phyloP scores from a whole-genome alignment of 2,329 filamentous ascomycete genomes.

The Penicillium corylophilum region DNA sequence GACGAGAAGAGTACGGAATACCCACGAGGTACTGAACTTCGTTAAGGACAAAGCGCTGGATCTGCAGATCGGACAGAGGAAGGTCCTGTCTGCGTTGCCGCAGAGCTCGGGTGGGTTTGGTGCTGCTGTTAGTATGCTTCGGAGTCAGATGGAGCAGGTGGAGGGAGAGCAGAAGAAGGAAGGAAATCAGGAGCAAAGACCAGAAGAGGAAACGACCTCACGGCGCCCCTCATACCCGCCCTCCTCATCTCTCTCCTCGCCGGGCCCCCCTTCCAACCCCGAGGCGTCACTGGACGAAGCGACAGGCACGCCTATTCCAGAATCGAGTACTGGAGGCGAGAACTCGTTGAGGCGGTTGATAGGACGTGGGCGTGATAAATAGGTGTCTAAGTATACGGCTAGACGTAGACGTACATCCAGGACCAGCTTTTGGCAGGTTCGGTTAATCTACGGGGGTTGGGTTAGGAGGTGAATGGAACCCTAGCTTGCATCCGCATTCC shows the following conservation, averaged over 20 bases:
- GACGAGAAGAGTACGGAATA: conserved; percentile 51
- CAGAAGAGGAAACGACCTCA: neutral
- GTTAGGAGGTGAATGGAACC: too few species aligned
- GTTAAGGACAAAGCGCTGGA: conserved; percentile 29
- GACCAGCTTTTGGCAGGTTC: too few species aligned
- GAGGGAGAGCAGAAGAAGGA: conserved; percentile 2
- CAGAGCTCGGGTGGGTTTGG: conserved; percentile 13
- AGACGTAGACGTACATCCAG: too few species aligned
- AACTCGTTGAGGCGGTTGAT: conserved; percentile 24
- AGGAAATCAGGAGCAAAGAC: neutral
- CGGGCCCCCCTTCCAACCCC: conserved; percentile 14
- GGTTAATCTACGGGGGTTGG: too few species aligned
- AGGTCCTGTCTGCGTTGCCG: neutral
- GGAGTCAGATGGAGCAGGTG: conserved; percentile 19
- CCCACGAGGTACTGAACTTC: conserved; percentile 35
- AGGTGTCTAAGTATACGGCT: neutral
- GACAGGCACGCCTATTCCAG: conserved; percentile 13
- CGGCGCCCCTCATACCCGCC: conserved; percentile 13
- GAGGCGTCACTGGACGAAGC: conserved; percentile 22
- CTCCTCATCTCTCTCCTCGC: conserved; percentile 14
- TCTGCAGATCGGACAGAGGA: conserved; percentile 16
- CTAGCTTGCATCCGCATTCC: too few species aligned
- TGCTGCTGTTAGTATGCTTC: conserved; percentile 18
- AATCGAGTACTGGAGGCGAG: conserved; percentile 6
- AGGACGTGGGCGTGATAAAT: conserved; percentile 19